These are phyloP conservation scores for Daldinia eschscholtzii DNA, from an alignment of 2,329 filamentous ascomycete species.

Conservation along the genomic window DNA sequence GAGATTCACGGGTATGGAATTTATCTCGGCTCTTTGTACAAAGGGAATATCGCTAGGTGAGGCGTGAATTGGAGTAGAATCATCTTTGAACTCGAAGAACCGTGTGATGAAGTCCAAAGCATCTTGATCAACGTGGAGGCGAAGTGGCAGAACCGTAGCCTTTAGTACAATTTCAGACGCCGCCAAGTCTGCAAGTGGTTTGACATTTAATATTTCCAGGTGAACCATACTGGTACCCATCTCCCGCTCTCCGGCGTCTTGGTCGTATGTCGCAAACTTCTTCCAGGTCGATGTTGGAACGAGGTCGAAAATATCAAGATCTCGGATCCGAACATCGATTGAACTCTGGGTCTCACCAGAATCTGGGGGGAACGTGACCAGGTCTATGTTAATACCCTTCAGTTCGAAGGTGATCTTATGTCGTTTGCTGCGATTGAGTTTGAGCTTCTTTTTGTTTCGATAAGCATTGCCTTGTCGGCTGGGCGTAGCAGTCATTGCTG, in stretches of 20 bases:
- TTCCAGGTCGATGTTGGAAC: constrained; percentile 97
- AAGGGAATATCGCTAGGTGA: constrained; percentile 83
- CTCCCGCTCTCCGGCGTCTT: constrained; percentile 87
- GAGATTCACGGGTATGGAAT: constrained; percentile 82
- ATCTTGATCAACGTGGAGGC: constrained; percentile 96
- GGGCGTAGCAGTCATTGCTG: constrained; percentile 72
- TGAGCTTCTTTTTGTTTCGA: constrained; percentile 70
- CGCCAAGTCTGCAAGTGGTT: constrained; percentile 83
- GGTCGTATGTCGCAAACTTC: constrained; percentile 95
- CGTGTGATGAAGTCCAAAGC: constrained; percentile 96
- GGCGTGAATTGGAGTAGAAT: constrained; percentile 66
- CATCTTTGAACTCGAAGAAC: constrained; percentile 98
- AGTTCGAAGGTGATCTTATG: constrained; percentile 98
- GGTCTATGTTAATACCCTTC: constrained; percentile 83
- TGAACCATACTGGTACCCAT: constrained; percentile 91
- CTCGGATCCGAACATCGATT: constrained; percentile 82
- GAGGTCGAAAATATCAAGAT: constrained; percentile 93
- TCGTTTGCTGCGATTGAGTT: constrained; percentile 84
- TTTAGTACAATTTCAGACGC: constrained; percentile 91
- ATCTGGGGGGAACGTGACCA: constrained; percentile 82
- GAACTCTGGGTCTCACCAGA: constrained; percentile 88
- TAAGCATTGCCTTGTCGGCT: constrained; percentile 61
- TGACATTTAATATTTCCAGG: constrained; percentile 87
- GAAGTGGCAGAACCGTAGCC: constrained; percentile 82
- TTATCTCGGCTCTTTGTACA: constrained; percentile 89